Base-by-base conservation (phyloP, 2,329 filamentous ascomycete genomes). In the Phyllosticta capitalensis region DNA sequence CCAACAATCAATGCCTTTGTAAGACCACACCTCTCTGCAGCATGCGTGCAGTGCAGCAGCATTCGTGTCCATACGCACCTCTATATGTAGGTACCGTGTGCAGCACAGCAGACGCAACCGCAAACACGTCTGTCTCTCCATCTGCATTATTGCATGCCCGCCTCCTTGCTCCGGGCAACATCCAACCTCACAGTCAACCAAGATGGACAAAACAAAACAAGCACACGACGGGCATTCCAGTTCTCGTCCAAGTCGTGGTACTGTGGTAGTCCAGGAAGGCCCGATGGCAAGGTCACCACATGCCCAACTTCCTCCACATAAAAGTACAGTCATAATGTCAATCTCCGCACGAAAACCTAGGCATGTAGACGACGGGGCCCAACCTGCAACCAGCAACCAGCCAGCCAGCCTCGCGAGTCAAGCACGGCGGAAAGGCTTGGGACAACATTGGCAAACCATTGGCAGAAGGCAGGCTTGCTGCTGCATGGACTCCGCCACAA, bases 111-210 rank as follows among this genome's bases (percentile, higher is more conserved):
- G 24, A 26, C 24, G 24, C 24, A 26, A 26, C 24, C 24, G 7
- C 24, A n/a, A n/a, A n/a, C n/a, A n/a, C n/a, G n/a, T n/a, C n/a
- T n/a, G 24, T 26, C 24, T 7, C 3, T 26, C 24, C 4, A 7
- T 26, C 24, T 26, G 24, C 24, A 26, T 3, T 26, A 26, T 3
- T 26, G 24, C 24, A 26, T 26, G 24, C 24, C 24, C 24, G n/a
- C n/a, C n/a, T n/a, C n/a, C n/a, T n/a, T n/a, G n/a, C 24, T 3
- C 24, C 24, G 24, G 24, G 4, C 24, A 26, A 26, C 24, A 26
- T 26, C 24, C 53, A 53, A 58, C 56, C 56, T 58, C 49, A 30
- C 49, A 58, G 56, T 52, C 56, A 57, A 52, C 20, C 52, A 56
- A 7, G 22, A 33, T 19, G 17, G 17, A 2, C 24, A 26, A 26